These are phyloP conservation scores for Amanita brunnescens DNA, from an alignment of 768 basidiomycete species.

Conservation along the genomic window DNA sequence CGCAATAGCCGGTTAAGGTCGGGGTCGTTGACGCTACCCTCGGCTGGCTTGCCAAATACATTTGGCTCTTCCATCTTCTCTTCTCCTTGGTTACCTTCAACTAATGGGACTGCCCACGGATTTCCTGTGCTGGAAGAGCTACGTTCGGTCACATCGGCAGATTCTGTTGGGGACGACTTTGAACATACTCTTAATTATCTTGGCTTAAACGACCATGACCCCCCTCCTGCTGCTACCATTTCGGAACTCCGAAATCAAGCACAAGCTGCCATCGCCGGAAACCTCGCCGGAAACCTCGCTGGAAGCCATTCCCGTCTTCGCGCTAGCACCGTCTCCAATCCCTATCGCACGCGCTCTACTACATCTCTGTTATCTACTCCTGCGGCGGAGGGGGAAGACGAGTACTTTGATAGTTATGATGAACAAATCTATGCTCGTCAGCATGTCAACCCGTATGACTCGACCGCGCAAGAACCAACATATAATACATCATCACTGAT, in stretches of 20 bases:
- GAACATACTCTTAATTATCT: conserved; percentile 96
- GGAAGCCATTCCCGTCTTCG: conserved; percentile 67
- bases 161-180: conserved; percentile 78
- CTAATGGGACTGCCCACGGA: conserved; percentile 46
- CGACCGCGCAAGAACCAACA: conserved; percentile 38
- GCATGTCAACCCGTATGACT: conserved; percentile 55
- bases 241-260: conserved; percentile 85
- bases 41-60: conserved; percentile 68
- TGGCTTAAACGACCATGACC: conserved; percentile 70
- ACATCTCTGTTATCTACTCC: conserved; percentile 57
- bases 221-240: conserved; percentile 80
- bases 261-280: conserved; percentile 83
- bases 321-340: conserved; percentile 89
- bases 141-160: conserved; percentile 71
- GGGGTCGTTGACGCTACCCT: conserved; percentile 83
- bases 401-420: conserved; percentile 58
- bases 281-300: conserved; percentile 71
- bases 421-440: conserved; percentile 43
- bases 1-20: conserved; percentile 82
- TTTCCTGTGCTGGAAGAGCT: conserved; percentile 71
- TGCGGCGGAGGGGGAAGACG: conserved; percentile 67
- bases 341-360: conserved; percentile 67
- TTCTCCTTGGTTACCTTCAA: conserved; percentile 75
- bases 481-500: conserved; percentile 54
- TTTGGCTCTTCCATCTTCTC: conserved; percentile 88